Evolutionary conservation across 1,284 basidiomycete species (phyloP).

Genomic region (Rhodotorula mucilaginosa): DNA sequence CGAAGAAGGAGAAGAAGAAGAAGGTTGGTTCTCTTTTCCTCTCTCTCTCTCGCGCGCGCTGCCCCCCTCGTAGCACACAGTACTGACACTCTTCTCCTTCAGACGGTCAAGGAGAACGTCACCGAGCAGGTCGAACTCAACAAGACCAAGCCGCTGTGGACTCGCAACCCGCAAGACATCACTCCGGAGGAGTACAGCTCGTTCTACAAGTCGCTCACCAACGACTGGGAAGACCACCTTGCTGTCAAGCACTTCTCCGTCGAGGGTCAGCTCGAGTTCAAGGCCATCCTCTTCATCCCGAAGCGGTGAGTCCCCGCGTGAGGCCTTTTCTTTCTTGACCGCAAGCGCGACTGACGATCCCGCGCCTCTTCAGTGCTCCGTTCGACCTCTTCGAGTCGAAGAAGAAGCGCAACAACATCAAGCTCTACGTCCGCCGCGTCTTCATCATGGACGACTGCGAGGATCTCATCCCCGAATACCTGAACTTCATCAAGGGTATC

Average conservation of each 20-base stretch:
- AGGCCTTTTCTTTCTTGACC: neutral
- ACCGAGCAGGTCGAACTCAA: constrained; percentile 96
- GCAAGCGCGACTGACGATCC: neutral
- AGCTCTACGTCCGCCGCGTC: constrained; percentile 99
- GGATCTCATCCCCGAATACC: constrained; percentile 99
- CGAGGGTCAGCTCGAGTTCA: constrained; percentile 99
- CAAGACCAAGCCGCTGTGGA: constrained; percentile 99
- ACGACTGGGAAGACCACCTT: constrained; percentile 99
- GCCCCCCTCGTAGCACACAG: too few species aligned
- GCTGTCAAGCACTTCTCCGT: constrained; percentile 99
- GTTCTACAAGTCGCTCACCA: constrained; percentile 99
- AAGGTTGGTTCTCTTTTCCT: constrained; percentile 58
- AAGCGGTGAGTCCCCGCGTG: constrained; percentile 67
- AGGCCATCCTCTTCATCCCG: constrained; percentile 95
- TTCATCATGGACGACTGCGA: constrained; percentile 99
- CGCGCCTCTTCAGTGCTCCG: constrained; percentile 63
- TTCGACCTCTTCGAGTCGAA: constrained; percentile 99
- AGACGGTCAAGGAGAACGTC: constrained; percentile 56
- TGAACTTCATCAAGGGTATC: constrained; percentile 98
- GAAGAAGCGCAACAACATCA: constrained; percentile 99
- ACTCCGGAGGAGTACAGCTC: constrained; percentile 86
- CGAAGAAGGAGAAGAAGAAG: constrained; percentile 87
- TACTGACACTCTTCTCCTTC: neutral
- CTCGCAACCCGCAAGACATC: constrained; percentile 91
- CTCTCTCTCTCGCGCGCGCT: neutral